These are phyloP conservation scores for Epichloe bromicola DNA, from an alignment of 2,329 filamentous ascomycete species.

Conservation along the genomic window DNA sequence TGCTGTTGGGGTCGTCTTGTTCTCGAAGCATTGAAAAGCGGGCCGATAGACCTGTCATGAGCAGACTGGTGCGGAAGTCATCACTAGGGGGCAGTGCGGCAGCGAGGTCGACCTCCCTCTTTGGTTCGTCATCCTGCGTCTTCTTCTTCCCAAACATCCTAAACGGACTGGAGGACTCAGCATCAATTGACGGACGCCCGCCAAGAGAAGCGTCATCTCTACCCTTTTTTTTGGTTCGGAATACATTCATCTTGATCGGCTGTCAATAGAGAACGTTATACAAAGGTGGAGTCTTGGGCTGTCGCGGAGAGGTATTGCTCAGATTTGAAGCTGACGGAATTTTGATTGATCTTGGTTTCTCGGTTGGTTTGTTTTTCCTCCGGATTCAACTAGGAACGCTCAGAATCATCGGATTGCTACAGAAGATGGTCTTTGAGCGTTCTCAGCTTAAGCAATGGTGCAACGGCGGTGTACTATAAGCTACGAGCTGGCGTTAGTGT, in stretches of 20 bases:
- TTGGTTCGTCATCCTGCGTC: conserved; percentile 40
- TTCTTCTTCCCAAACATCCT: conserved; percentile 45
- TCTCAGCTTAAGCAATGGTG: neutral
- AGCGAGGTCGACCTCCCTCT: conserved; percentile 58
- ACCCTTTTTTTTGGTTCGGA: conserved; percentile 60
- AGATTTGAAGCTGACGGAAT: neutral
- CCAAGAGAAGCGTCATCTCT: conserved; percentile 40
- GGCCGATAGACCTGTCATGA: conserved; percentile 90
- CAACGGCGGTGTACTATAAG: neutral
- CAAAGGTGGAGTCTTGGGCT: neutral
- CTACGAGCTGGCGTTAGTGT: neutral
- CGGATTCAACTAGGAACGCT: neutral
- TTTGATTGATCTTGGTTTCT: neutral
- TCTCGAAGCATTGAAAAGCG: conserved; percentile 95
- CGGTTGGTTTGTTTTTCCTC: neutral
- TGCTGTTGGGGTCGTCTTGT: conserved; percentile 81
- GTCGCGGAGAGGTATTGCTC: neutral
- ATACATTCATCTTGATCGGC: conserved; percentile 51
- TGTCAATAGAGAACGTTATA: neutral
- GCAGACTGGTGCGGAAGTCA: conserved; percentile 86
- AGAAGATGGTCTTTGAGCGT: neutral
- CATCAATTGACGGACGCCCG: conserved; percentile 39
- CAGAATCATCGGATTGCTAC: neutral
- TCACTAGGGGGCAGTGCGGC: conserved; percentile 70
- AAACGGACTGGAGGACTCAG: conserved; percentile 39